Conservation (phyloP, 805 yeast genomes). For the Myxozyma neotropica region DNA sequence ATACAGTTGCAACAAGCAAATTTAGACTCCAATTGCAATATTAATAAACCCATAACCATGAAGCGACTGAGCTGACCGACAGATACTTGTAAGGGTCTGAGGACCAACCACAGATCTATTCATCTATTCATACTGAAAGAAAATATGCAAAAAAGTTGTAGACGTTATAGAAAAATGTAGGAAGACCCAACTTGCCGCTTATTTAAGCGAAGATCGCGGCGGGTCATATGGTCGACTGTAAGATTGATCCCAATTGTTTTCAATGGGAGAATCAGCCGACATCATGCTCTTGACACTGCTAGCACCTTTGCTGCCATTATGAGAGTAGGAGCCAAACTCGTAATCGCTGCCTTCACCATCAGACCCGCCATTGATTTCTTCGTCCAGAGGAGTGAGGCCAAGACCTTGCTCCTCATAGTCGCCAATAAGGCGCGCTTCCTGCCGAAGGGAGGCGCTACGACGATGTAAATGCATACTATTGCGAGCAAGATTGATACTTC, state of each 20-base stretch:
- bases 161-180: background rate
- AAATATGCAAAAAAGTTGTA: background rate
- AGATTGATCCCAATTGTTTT: conserved; percentile 7
- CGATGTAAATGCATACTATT: conserved; percentile 37
- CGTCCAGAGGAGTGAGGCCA: conserved; percentile 43
- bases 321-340: conserved; percentile 17
- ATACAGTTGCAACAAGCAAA: background rate
- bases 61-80: background rate
- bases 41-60: background rate
- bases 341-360: conserved; percentile 21
- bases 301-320: conserved; percentile 19
- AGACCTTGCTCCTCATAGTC: conserved; percentile 42
- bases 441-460: conserved; percentile 39
- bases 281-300: conserved; percentile 24
- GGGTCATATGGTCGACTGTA: conserved; percentile 19
- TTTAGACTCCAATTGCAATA: conserved; percentile 6
- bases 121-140: background rate
- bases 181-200: no score
- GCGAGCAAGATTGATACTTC: conserved; percentile 70
- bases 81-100: background rate
- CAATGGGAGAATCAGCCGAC: conserved; percentile 22
- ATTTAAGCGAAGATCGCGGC: conserved; percentile 6
- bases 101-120: background rate
- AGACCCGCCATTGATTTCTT: conserved; percentile 26
- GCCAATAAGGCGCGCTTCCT: conserved; percentile 38